phyloP scores from a whole-genome alignment of 2,329 filamentous ascomycete genomes.

The Penicillium sp. region DNA sequence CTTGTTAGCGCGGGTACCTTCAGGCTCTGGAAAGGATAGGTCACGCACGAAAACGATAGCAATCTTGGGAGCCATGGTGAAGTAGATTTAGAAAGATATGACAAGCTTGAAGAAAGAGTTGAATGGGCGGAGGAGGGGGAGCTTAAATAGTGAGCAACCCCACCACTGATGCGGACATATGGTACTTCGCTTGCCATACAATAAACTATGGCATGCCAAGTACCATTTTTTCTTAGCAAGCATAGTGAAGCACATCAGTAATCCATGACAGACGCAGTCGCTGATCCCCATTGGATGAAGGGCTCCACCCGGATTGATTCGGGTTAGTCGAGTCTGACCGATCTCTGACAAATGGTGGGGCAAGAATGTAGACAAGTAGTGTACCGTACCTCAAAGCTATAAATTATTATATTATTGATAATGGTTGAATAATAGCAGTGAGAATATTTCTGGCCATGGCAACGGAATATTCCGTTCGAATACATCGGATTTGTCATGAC shows the following conservation, averaged over 20 bases:
- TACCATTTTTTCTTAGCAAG: constrained; percentile 1
- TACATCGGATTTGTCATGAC: constrained; percentile 3
- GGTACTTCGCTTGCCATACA: constrained; percentile 7
- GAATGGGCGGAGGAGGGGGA: constrained; percentile 4
- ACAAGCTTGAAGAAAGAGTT: constrained; percentile 3
- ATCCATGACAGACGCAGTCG: constrained; percentile 23
- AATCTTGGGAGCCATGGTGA: constrained; percentile 79
- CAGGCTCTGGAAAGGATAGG: constrained; percentile 9
- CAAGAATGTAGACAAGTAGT: background rate
- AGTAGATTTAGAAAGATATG: background rate
- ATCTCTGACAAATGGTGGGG: constrained; percentile 31
- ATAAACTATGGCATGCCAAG: constrained; percentile 1
- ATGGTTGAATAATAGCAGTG: no score
- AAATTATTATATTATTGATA: background rate
- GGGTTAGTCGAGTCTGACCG: constrained; percentile 29
- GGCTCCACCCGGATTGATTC: constrained; percentile 13
- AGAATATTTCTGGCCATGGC: no score
- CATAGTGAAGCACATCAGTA: constrained; percentile 21
- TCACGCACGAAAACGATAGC: constrained; percentile 78
- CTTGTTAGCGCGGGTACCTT: background rate
- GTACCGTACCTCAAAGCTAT: no score
- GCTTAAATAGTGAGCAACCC: constrained; percentile 8
- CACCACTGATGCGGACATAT: background rate
- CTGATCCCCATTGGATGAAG: constrained; percentile 10
- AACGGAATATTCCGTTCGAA: no score